Percentiles rank a stretch among this genome's conserved stretches.
phyloP scores from a whole-genome alignment of 495 filamentous ascomycete genomes.

The Xylaria bambusicola region DNA sequence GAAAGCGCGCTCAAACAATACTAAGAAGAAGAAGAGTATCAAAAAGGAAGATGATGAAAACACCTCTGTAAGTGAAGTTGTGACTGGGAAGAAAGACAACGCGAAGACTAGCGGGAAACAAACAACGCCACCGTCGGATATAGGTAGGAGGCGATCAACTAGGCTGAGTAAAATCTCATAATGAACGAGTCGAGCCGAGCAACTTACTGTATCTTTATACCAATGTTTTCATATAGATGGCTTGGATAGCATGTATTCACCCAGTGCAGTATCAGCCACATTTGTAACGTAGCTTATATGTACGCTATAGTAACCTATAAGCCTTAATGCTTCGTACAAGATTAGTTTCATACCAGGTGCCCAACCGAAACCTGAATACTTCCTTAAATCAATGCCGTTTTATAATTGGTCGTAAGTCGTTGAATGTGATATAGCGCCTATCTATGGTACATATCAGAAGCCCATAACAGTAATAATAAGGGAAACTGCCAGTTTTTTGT shows the following conservation, averaged over 20 bases:
- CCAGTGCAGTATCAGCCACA: too few relatives aligned
- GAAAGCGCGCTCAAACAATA: conserved; percentile 23
- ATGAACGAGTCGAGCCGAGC: conserved; percentile 7
- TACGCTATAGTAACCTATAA: too few relatives aligned
- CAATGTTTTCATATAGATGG: too few relatives aligned
- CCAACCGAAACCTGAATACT: too few relatives aligned
- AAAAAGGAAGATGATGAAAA: conserved; percentile 22
- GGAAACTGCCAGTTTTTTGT: not conserved
- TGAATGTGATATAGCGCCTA: not conserved
- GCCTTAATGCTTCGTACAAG: too few relatives aligned
- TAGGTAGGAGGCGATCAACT: conserved; percentile 39
- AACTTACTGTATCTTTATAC: not conserved
- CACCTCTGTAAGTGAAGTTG: too few relatives aligned
- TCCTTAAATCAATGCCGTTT: too few relatives aligned
- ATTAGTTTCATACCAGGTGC: too few relatives aligned
- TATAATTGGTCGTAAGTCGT: too few relatives aligned
- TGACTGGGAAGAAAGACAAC: too few relatives aligned
- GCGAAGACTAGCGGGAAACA: conserved; percentile 13
- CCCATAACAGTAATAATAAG: not conserved
- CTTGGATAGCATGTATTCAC: too few relatives aligned
- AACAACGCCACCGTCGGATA: conserved; percentile 2
- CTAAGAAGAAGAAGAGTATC: conserved; percentile 18
- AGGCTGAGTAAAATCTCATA: conserved; percentile 39
- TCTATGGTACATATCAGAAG: not conserved
- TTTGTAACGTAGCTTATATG: too few relatives aligned